A percentile compares a stretch with the other conserved stretches of the same genome.
phyloP scores from a whole-genome alignment of 768 basidiomycete genomes.

The Boletus tomentosulus region DNA sequence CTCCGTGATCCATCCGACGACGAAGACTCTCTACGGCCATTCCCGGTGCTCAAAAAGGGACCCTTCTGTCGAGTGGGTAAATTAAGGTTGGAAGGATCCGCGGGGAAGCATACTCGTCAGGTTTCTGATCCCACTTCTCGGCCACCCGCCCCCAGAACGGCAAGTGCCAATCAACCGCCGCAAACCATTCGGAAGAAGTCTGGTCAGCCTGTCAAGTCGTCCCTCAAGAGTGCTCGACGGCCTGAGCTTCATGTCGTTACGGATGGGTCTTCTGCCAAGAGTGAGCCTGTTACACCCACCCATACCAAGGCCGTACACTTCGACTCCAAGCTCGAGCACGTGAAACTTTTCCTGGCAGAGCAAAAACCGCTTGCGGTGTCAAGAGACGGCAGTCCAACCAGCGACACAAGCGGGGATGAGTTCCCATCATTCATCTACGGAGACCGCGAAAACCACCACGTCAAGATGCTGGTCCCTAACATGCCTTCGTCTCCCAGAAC shows the following conservation, averaged over 20 bases:
- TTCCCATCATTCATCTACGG: slow-evolving; percentile 69
- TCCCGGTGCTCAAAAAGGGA: slow-evolving; percentile 23
- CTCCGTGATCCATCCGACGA: slow-evolving; percentile 31
- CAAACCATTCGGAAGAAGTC: slow-evolving; percentile 82
- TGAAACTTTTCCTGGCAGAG: slow-evolving; percentile 91
- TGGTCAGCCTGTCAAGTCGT: slow-evolving; percentile 88
- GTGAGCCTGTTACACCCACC: slow-evolving; percentile 79
- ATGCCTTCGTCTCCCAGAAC: slow-evolving; percentile 48
- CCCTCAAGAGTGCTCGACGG: slow-evolving; percentile 71
- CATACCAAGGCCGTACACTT: slow-evolving; percentile 87
- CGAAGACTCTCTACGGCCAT: slow-evolving; percentile 19
- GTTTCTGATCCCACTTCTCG: slow-evolving; percentile 18
- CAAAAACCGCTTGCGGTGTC: slow-evolving; percentile 94
- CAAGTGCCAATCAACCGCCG: slow-evolving; percentile 5
- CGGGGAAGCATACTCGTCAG: slow-evolving; percentile 18
- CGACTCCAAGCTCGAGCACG: slow-evolving; percentile 85
- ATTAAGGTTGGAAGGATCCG: slow-evolving; percentile 23
- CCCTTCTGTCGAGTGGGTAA: slow-evolving; percentile 18
- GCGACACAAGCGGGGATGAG: slow-evolving; percentile 78
- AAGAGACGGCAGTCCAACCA: slow-evolving; percentile 84
- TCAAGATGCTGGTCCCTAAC: slow-evolving; percentile 65
- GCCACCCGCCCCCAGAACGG: background rate
- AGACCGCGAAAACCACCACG: slow-evolving; percentile 31
- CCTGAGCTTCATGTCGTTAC: slow-evolving; percentile 52
- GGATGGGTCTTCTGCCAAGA: slow-evolving; percentile 48